phyloP scores from a whole-genome alignment of 1,284 basidiomycete genomes.

The Marasmius oreades region DNA sequence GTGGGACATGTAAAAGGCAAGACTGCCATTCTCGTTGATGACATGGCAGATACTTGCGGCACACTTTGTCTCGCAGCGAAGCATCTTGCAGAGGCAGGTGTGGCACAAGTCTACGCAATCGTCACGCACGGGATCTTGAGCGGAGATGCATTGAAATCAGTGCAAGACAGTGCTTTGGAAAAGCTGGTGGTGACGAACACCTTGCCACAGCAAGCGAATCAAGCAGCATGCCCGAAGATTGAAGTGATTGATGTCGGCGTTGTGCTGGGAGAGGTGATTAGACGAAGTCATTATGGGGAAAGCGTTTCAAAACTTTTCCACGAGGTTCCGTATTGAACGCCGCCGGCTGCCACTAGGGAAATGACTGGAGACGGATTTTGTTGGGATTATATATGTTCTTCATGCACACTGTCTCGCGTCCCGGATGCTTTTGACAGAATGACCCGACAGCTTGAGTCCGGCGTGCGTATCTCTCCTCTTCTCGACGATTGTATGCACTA shows the following conservation, averaged over 20 bases:
- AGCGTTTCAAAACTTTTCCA: constrained; percentile 82
- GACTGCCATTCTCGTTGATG: constrained; percentile 96
- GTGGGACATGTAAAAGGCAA: constrained; percentile 95
- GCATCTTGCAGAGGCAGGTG: constrained; percentile 90
- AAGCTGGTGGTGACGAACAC: constrained; percentile 99
- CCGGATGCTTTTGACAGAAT: not conserved
- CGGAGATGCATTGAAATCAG: constrained; percentile 78
- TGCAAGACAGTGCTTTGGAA: constrained; percentile 78
- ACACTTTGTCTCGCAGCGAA: constrained; percentile 92
- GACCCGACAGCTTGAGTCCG: not conserved
- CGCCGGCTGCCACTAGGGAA: not conserved
- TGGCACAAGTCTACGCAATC: constrained; percentile 83
- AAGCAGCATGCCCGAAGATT: constrained; percentile 77
- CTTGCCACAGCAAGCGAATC: constrained; percentile 86
- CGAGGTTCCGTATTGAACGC: constrained; percentile 72
- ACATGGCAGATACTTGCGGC: constrained; percentile 99
- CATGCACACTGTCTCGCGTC: constrained; percentile 1
- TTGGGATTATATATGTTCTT: not conserved
- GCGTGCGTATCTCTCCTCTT: not conserved
- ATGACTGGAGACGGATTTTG: not conserved
- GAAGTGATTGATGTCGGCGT: constrained; percentile 96
- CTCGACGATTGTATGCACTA: too few relatives aligned
- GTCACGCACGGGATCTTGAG: constrained; percentile 98
- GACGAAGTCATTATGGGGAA: constrained; percentile 86
- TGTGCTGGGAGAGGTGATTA: constrained; percentile 95